Evolutionary conservation across 2,329 filamentous ascomycete genomes (phyloP), one percentile per base, ranked within the genome.

Genomic region (Alternaria sp.): DNA sequence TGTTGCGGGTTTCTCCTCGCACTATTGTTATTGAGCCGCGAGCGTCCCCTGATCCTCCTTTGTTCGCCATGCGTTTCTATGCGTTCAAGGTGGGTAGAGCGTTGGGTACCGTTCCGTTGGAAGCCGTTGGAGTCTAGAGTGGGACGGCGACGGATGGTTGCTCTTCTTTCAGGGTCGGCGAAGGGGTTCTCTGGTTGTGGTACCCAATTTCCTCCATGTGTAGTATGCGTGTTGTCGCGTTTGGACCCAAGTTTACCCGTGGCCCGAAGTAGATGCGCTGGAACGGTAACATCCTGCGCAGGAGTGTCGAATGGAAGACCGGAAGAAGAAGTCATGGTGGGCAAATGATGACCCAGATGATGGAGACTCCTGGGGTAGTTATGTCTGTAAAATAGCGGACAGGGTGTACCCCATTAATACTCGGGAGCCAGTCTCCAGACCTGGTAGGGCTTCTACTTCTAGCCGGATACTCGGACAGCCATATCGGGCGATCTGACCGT

Each of bases 241-340:
- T 61, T 54, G 2, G 67, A 67, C 29, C 60, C 61, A 42, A 62
- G 54, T 28, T 62, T 62, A 5, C 54, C 59, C 36, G 61, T 61
- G 14, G 62, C 54, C 51, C 63, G 67, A 24, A 70, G 54, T 21
- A 70, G 67, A 46, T 70, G 66, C 14, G 61, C 65, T 36, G 67
- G 66, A 48, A 70, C 65, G 26, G 63, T 55, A 44, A 69, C 66
- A 60, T 69, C 61, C 45, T 66, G 58, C 23, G 24, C 9, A 29
- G 23, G 29, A 50, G 36, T 48, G 10, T 29, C 39, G 31, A 26
- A 54, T 37, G 46, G 46, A 34, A 39, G 39, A n/a, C 33, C 40
- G 21, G 33, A 56, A 29, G 56, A 45, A 46, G 51, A 46, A 34
- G 46, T 41, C 56, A 59, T 58, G 13, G 21, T 41, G 34, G 41